Conservation (phyloP, 768 basidiomycete species). For the Russula sp. region DNA sequence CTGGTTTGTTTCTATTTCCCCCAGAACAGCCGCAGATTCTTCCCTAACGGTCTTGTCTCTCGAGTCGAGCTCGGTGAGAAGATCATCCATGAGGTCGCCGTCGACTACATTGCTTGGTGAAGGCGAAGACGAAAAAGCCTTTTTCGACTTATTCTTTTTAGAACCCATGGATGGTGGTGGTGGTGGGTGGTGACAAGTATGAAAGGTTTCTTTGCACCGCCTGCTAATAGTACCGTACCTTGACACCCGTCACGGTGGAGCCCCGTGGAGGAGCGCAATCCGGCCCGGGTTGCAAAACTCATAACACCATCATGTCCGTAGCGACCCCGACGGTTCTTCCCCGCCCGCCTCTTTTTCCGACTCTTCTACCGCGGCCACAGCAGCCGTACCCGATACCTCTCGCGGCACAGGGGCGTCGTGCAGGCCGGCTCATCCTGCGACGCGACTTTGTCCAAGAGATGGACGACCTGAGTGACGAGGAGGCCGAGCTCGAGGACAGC, state of each 20-base stretch:
- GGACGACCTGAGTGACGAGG: conserved; percentile 82
- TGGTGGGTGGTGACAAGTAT: not conserved
- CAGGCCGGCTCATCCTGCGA: conserved; percentile 53
- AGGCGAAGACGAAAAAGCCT: conserved; percentile 32
- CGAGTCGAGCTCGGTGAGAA: conserved; percentile 71
- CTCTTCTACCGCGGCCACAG: conserved; percentile 58
- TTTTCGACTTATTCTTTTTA: conserved; percentile 55
- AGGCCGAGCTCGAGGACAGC: conserved; percentile 71
- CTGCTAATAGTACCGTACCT: no score
- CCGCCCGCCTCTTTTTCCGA: conserved; percentile 54
- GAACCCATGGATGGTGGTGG: conserved; percentile 38
- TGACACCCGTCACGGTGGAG: no score
- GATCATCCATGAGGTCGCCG: conserved; percentile 64
- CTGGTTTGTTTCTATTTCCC: conserved; percentile 34
- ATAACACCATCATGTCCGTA: conserved; percentile 43
- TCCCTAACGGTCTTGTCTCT: conserved; percentile 44
- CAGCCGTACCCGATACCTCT: conserved; percentile 61
- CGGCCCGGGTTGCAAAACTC: not conserved
- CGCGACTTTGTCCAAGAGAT: conserved; percentile 72
- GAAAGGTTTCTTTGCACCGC: not conserved
- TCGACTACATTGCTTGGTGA: conserved; percentile 34
- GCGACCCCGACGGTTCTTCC: conserved; percentile 72
- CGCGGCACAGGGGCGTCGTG: conserved; percentile 42
- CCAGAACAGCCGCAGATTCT: conserved; percentile 45
- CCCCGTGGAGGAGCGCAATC: not conserved